These are phyloP conservation scores for Coelastrella sp. DNA, from an alignment of 139 green algal genomes.

Conservation along the genomic window DNA sequence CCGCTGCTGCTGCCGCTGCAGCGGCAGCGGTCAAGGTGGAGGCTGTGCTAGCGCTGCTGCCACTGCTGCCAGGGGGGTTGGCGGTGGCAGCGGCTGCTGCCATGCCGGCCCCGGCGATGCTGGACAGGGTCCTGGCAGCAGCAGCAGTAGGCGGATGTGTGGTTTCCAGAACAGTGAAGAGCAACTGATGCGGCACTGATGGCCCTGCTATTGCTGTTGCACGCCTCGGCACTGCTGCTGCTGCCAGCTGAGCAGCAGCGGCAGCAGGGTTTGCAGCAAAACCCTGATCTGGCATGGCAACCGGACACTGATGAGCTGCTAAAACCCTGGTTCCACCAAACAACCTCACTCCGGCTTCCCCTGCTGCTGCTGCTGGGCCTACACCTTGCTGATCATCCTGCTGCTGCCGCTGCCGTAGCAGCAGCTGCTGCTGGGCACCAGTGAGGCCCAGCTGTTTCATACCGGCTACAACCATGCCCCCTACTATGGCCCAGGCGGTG, in stretches of 20 bases:
- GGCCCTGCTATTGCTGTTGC: not conserved
- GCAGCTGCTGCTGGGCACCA: no score
- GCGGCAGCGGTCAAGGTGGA: not conserved
- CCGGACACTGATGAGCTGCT: not conserved
- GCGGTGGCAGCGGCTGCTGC: not conserved
- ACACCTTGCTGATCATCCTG: not conserved
- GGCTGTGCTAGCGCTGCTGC: not conserved
- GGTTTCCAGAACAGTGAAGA: slow-evolving; percentile 4
- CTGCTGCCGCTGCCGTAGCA: no score
- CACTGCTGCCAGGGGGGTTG: no score
- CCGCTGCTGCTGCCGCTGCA: slow-evolving; percentile 8
- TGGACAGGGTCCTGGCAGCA: not conserved
- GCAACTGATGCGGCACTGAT: not conserved
- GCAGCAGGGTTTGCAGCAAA: not conserved
- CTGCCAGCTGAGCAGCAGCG: not conserved
- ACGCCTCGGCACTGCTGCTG: not conserved
- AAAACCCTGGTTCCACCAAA: not conserved
- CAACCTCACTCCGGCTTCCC: not conserved
- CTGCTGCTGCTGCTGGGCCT: not conserved
- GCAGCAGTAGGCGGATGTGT: not conserved
- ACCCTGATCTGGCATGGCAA: not conserved
- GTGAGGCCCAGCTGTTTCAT: not conserved
- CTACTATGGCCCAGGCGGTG: slow-evolving; percentile 30
- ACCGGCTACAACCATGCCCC: not conserved
- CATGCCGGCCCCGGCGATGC: not conserved